Evolutionary conservation across 2,329 filamentous ascomycete species (phyloP), one percentile per base, ranked within the genome.

Genomic region (Alternaria alternata): DNA sequence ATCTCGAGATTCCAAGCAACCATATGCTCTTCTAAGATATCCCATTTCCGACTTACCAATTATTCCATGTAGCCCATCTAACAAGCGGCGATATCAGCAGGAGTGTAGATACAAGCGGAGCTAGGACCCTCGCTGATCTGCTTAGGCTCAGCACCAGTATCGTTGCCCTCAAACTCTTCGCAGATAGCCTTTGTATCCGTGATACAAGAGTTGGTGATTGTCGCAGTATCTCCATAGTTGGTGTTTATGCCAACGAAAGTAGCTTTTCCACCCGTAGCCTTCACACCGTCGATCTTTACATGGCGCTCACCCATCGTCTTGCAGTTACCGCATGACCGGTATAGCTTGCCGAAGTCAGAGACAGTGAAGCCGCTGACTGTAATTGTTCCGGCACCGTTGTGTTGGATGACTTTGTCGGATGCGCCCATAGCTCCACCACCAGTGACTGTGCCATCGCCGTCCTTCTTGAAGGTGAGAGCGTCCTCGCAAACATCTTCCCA

Each of bases 141-240:
- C 65, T 67, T 60, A 52, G 74, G 74, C 67, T 76, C 74, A 43
- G 51, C 62, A 38, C 72, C 73, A 28, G 70, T 67, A 2, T 41
- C 69, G 54, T 68, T 74, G 24, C 75, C 75, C 65, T 75, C 48
- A 64, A 73, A 77, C 64, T 77, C 75, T 66, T 72, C 66, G 67
- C 75, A 77, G 62, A 78, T 70, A 20, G 63, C 65, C 65, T 76
- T 73, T 52, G 72, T 69, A 59, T 48, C 61, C 16, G 67, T 59
- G 55, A 70, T 66, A 58, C 75, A 75, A 32, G 70, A 72, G 55
- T 55, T 51, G 62, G 71, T 78, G 65, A 82, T 82, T 3, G 81
- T 81, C 63, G 84, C 81, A 26, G 81, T 82, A 66, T 83, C 58
- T 16, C 82, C 82, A 63, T 81, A 85, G 79, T 85, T 86, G 57